Percentiles rank a stretch among this genome's conserved stretches.
Evolutionary conservation across 805 yeast species (phyloP).

Genomic region (Lipomyces orientalis): DNA sequence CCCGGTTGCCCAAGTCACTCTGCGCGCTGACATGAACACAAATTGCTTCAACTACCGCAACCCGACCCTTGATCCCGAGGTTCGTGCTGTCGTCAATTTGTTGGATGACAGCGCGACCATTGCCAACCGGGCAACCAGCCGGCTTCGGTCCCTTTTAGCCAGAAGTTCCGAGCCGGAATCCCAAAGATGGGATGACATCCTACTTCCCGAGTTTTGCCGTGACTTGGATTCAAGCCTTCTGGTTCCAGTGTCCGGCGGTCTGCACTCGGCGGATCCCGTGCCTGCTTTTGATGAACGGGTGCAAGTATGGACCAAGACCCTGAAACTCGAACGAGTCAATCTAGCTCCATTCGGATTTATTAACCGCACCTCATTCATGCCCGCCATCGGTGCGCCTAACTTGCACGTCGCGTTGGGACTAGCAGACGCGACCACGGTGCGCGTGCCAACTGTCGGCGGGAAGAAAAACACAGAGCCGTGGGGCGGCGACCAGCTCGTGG

Average conservation of each 20-base stretch:
- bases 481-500: constrained; percentile 62
- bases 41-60: constrained; percentile 28
- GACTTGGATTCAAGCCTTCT: constrained; percentile 21
- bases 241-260: constrained; percentile 3
- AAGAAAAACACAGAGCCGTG: constrained; percentile 70
- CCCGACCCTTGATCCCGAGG: constrained; percentile 16
- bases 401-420: constrained; percentile 41
- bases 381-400: constrained; percentile 43
- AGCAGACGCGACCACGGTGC: constrained; percentile 33
- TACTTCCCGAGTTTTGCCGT: constrained; percentile 16
- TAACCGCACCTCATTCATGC: constrained; percentile 37
- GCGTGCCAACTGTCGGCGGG: constrained; percentile 56
- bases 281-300: constrained; percentile 16
- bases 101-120: not conserved
- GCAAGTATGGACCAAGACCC: constrained; percentile 17
- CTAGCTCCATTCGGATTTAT: constrained; percentile 48
- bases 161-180: not conserved
- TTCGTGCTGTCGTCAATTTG: constrained; percentile 14
- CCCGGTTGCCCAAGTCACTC: constrained; percentile 4
- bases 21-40: constrained; percentile 29
- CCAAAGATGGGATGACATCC: constrained; percentile 19
- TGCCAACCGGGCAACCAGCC: not conserved
- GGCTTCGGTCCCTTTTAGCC: not conserved
- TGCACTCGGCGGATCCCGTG: not conserved
- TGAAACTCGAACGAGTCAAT: constrained; percentile 31